Evolutionary conservation across 1,139 yeast genomes (phyloP), one percentile per base, ranked within the genome.

Genomic region (Meyerozyma guilliermondii): DNA sequence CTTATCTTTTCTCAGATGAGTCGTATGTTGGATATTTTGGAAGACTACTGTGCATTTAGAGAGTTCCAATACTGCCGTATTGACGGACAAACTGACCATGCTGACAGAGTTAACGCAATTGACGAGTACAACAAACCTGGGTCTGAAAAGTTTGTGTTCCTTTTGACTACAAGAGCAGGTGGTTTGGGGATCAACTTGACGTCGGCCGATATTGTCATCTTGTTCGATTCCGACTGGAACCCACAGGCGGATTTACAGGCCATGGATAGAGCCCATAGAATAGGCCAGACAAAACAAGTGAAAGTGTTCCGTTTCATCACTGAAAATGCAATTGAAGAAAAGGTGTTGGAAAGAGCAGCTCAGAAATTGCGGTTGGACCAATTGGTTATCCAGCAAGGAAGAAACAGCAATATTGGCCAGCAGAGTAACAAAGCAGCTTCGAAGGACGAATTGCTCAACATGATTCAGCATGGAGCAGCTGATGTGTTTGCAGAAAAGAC

Each of bases 181-280:
- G 94, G 94, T n/a, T 71, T 85, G 50, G 94, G 94, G 60, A 85
- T 85, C 53, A 85, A 85, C 56, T 73, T 85, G 55, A 84, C 89
- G 3, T 68, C 82, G 24, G 92, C 92, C 1, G 92, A 85, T 60
- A 72, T 83, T 43, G 94, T 85, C 34, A 71, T 85, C 1, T 62
- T 85, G 36, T 85, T 73, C 58, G 94, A 85, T 62, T 81, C 88
- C 1, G 94, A 85, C 61, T 85, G 94, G 94, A 85, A 85, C 52
- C 94, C 94, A 2, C 94, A 85, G 57, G 92, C 92, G 3, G 94
- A 85, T 69, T 72, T 85, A 50, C 94, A 85, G 61, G 92, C 92
- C 0, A 85, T 85, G 94, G 94, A 85, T 58, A 76, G 94, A 66
- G 92, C 94, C 1, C 94, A 85, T 61, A 77, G 94, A 74, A 85